Conservation (phyloP, 345 rosid genomes). For the Atalantia buxifolia region DNA sequence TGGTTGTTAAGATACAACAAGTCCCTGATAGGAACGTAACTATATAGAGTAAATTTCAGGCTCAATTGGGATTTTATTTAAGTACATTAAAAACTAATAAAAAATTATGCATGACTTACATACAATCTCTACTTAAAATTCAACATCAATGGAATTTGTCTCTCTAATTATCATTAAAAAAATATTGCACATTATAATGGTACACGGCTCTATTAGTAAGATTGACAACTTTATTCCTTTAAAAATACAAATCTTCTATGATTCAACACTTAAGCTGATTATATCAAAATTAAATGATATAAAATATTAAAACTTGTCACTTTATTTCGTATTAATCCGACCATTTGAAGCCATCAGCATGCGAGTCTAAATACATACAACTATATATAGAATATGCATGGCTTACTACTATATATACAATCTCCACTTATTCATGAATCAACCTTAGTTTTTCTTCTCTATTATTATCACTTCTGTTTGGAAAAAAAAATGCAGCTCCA, state of each 20-base stretch:
- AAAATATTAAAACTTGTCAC: not conserved
- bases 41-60: not conserved
- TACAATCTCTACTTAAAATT: not conserved
- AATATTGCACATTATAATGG: not conserved
- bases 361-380: not conserved
- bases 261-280: too few relatives aligned
- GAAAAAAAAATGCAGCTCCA: too few relatives aligned
- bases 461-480: too few relatives aligned
- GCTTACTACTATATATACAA: too few relatives aligned
- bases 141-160: not conserved
- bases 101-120: conserved; percentile 4
- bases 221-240: too few relatives aligned
- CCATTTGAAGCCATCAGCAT: not conserved
- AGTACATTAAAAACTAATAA: conserved; percentile 23
- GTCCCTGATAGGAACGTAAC: conserved; percentile 17
- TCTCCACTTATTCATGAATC: too few relatives aligned
- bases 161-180: not conserved
- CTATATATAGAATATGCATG: too few relatives aligned
- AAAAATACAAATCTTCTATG: not conserved
- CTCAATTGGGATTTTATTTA: not conserved
- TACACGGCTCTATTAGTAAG: not conserved
- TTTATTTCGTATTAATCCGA: not conserved
- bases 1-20: conserved; percentile 33
- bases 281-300: too few relatives aligned
- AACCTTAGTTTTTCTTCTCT: too few relatives aligned